phyloP scores from a whole-genome alignment of 345 rosid genomes.

The Aurinia saxatilis region DNA sequence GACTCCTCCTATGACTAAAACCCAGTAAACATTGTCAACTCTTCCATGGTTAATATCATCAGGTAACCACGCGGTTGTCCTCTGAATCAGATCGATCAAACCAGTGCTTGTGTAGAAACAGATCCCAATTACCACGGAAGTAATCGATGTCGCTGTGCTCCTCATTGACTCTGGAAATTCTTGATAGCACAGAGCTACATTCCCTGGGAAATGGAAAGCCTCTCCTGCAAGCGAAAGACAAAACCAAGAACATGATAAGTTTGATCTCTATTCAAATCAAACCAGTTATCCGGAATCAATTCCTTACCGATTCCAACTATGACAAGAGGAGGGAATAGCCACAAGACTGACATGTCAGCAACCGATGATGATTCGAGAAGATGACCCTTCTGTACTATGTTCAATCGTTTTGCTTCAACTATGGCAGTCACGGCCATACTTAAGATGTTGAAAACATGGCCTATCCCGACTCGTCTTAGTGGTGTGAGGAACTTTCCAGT shows the following conservation, averaged over 20 bases:
- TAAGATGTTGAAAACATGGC: slow-evolving; percentile 39
- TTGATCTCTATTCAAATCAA: neutral
- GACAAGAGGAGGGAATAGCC: slow-evolving; percentile 52
- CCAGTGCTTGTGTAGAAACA: slow-evolving; percentile 38
- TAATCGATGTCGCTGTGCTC: slow-evolving; percentile 46
- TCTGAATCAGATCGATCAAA: slow-evolving; percentile 34
- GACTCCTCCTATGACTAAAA: slow-evolving; percentile 29
- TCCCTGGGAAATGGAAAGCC: slow-evolving; percentile 54
- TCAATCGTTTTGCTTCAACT: slow-evolving; percentile 45
- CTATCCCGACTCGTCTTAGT: slow-evolving; percentile 40
- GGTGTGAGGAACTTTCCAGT: slow-evolving; percentile 18
- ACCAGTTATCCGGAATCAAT: neutral
- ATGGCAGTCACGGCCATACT: slow-evolving; percentile 37
- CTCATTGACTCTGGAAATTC: slow-evolving; percentile 42
- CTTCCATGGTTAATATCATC: slow-evolving; percentile 46
- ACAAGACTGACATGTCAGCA: slow-evolving; percentile 39
- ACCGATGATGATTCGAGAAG: neutral
- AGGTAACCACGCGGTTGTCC: slow-evolving; percentile 44
- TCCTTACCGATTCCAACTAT: slow-evolving; percentile 38
- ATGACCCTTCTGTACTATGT: slow-evolving; percentile 15
- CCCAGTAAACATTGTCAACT: slow-evolving; percentile 42
- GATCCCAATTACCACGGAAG: slow-evolving; percentile 37
- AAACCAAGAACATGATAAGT: neutral
- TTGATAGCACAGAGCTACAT: slow-evolving; percentile 43
- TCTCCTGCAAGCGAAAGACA: slow-evolving; percentile 24